phyloP scores from a whole-genome alignment of 2,329 filamentous ascomycete species.

The Dactylellina parvicollis region DNA sequence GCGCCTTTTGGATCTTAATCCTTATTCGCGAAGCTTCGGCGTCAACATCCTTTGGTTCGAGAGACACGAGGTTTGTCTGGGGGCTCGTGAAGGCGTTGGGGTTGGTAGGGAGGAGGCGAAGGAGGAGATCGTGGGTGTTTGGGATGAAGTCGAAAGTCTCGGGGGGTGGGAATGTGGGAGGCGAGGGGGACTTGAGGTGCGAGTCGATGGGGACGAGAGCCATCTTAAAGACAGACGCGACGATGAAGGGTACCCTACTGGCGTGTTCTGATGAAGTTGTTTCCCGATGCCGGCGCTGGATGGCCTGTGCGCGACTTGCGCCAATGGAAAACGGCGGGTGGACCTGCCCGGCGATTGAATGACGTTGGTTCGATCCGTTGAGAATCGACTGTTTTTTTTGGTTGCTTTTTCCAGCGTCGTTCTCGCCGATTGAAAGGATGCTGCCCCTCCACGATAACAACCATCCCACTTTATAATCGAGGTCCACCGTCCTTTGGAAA shows the following conservation, averaged over 20 bases:
- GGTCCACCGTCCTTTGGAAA: neutral
- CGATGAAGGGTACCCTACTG: slow-evolving; percentile 53
- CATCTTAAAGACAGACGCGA: slow-evolving; percentile 55
- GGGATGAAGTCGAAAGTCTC: slow-evolving; percentile 59
- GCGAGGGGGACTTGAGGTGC: slow-evolving; percentile 57
- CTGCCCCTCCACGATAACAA: slow-evolving; percentile 15
- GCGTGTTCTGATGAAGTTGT: slow-evolving; percentile 51
- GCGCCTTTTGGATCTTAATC: slow-evolving; percentile 82
- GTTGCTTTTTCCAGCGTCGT: slow-evolving; percentile 40
- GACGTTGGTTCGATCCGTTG: slow-evolving; percentile 24
- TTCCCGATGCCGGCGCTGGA: slow-evolving; percentile 29
- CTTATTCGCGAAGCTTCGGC: slow-evolving; percentile 81
- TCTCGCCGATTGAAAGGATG: slow-evolving; percentile 32
- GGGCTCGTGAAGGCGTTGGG: slow-evolving; percentile 57
- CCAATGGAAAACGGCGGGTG: slow-evolving; percentile 3
- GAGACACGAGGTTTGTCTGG: slow-evolving; percentile 64
- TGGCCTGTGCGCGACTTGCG: slow-evolving; percentile 12
- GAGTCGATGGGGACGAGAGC: slow-evolving; percentile 57
- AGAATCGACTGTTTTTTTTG: slow-evolving; percentile 9
- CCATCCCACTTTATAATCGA: neutral
- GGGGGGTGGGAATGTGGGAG: slow-evolving; percentile 59
- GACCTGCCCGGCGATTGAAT: slow-evolving; percentile 5
- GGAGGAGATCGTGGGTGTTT: slow-evolving; percentile 59
- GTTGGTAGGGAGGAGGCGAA: slow-evolving; percentile 59
- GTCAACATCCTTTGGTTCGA: slow-evolving; percentile 79